These are phyloP conservation scores for Solanum lycopersicoides DNA, from an alignment of 257 asterid genomes.

Conservation along the genomic window DNA sequence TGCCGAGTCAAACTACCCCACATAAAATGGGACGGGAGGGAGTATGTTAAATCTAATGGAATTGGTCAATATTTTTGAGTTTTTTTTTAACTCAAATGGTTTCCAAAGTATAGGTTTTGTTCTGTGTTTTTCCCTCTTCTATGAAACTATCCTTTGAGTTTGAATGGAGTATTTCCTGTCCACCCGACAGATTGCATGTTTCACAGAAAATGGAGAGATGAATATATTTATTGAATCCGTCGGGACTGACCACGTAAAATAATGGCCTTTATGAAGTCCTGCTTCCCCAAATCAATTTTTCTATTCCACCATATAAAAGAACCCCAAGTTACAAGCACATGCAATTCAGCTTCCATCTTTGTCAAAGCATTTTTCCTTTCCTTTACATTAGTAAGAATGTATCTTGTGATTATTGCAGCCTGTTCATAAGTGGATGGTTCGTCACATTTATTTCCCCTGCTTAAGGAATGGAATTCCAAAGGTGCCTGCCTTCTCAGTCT, in stretches of 20 bases:
- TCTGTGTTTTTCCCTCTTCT: background rate
- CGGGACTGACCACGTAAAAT: background rate
- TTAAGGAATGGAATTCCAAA: constrained; percentile 80
- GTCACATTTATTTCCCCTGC: constrained; percentile 92
- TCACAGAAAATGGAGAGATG: no score
- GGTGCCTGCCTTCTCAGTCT: constrained; percentile 34
- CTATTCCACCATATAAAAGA: background rate
- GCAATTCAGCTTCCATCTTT: background rate
- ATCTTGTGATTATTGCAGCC: constrained; percentile 51
- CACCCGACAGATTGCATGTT: background rate
- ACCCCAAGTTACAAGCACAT: background rate
- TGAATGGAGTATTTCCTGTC: background rate
- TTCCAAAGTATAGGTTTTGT: background rate
- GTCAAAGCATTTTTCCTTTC: background rate
- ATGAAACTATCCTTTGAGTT: background rate
- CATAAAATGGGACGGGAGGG: no score
- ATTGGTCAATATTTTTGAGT: background rate
- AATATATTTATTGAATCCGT: no score
- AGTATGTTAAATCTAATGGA: background rate
- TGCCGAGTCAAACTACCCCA: no score
- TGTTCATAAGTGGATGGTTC: constrained; percentile 98
- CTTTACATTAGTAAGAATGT: background rate
- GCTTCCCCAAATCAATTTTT: background rate
- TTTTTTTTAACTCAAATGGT: background rate
- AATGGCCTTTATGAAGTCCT: background rate